These are phyloP conservation scores for Rubia peregrina DNA, from an alignment of 305 asterid species.

Conservation along the genomic window DNA sequence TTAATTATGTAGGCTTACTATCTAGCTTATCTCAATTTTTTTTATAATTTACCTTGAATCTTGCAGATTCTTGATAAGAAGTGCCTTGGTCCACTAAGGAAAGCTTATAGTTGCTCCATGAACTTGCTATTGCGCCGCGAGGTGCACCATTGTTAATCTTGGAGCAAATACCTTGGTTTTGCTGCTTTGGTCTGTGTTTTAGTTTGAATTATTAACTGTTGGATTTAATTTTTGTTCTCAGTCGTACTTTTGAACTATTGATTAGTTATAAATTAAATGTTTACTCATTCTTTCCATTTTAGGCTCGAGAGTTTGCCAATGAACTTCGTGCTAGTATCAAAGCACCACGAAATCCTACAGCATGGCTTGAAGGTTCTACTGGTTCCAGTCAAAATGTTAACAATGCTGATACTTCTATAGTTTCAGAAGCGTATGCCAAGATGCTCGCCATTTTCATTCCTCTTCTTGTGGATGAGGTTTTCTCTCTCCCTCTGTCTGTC, in stretches of 20 bases:
- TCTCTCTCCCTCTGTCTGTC: constrained; percentile 18
- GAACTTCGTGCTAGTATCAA: constrained; percentile 98
- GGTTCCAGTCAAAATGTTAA: constrained; percentile 77
- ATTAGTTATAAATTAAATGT: constrained; percentile 10
- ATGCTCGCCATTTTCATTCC: constrained; percentile 96
- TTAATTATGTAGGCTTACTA: constrained; percentile 17
- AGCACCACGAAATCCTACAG: constrained; percentile 83
- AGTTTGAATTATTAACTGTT: neutral
- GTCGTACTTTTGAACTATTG: no score
- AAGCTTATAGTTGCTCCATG: constrained; percentile 98
- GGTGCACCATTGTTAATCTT: constrained; percentile 35
- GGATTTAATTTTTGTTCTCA: neutral
- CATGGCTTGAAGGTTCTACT: constrained; percentile 90
- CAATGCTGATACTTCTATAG: constrained; percentile 88
- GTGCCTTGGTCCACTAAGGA: constrained; percentile 84
- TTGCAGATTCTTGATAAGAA: constrained; percentile 92
- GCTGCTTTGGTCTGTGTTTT: neutral
- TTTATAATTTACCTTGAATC: constrained; percentile 2
- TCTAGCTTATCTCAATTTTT: constrained; percentile 9
- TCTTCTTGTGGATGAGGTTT: constrained; percentile 97
- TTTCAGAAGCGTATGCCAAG: constrained; percentile 92
- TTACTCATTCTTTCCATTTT: constrained; percentile 20
- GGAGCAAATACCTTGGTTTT: constrained; percentile 7
- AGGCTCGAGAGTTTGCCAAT: constrained; percentile 99
- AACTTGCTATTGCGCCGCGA: constrained; percentile 94